Conservation (phyloP, 805 yeast genomes). For the Saccharomycopsis schoenii region DNA sequence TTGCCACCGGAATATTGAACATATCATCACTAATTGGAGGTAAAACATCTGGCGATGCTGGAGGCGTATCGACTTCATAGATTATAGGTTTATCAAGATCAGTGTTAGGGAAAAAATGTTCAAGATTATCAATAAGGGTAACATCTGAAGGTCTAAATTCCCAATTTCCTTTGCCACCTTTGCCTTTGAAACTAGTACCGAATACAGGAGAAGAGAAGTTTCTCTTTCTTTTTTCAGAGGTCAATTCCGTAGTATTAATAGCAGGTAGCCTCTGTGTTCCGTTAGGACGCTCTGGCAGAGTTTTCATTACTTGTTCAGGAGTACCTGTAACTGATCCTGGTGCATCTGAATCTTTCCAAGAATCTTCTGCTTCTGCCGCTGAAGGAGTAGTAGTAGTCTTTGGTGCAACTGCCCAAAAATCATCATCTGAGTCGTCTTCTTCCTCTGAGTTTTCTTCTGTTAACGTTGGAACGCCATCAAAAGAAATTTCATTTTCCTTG, state of each 20-base stretch:
- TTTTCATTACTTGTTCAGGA: neutral
- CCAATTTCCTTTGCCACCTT: conserved; percentile 29
- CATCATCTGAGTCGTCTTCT: conserved; percentile 35
- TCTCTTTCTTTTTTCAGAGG: conserved; percentile 2
- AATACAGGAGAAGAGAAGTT: neutral
- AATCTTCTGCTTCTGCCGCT: neutral
- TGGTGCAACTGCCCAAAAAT: conserved; percentile 48
- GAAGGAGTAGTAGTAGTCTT: conserved; percentile 14
- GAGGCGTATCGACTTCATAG: conserved; percentile 56
- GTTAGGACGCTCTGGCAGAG: conserved; percentile 8
- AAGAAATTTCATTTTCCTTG: conserved; percentile 61
- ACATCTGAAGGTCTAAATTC: conserved; percentile 92
- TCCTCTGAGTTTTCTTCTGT: conserved; percentile 27
- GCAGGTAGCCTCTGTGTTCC: conserved; percentile 20
- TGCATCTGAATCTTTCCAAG: neutral
- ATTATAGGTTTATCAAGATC: conserved; percentile 88
- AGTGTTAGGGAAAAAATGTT: conserved; percentile 83
- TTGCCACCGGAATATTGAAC: neutral
- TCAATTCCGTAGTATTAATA: neutral
- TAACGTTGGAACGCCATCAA: conserved; percentile 61
- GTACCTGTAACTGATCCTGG: neutral
- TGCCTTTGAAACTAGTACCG: neutral
- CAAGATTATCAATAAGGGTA: conserved; percentile 84
- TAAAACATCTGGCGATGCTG: conserved; percentile 35
- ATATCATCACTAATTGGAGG: conserved; percentile 14